Percentiles rank a stretch among this genome's conserved stretches.
These are phyloP conservation scores for Aspergillus quadricinctus DNA, from an alignment of 2,329 filamentous ascomycete genomes.

Conservation along the genomic window DNA sequence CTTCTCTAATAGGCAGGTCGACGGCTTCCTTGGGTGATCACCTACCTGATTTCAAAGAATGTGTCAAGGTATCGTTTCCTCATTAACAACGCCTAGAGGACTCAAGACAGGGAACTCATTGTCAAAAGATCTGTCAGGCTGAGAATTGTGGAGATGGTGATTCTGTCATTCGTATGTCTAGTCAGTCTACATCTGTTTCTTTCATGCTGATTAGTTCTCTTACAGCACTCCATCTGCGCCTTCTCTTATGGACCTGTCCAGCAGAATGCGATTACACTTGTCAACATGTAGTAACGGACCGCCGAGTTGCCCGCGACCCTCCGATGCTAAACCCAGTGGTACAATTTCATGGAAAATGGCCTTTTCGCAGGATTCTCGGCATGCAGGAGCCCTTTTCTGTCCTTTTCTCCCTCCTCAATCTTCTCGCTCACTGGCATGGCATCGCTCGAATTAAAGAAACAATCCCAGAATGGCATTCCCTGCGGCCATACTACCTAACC, in stretches of 20 bases:
- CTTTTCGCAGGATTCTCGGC: constrained; percentile 83
- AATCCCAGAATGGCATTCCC: constrained; percentile 68
- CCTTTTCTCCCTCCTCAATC: constrained; percentile 88
- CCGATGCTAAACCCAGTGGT: constrained; percentile 65
- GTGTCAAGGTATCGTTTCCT: constrained; percentile 63
- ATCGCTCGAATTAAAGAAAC: constrained; percentile 64
- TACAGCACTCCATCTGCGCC: constrained; percentile 73
- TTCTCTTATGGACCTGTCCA: constrained; percentile 88
- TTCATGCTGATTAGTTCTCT: constrained; percentile 9
- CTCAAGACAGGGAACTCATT: constrained; percentile 13
- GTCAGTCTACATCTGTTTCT: constrained; percentile 2
- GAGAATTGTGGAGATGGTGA: constrained; percentile 72
- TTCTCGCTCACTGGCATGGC: constrained; percentile 76
- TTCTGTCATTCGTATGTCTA: constrained; percentile 64
- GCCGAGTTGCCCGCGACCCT: constrained; percentile 61
- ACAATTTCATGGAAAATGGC: constrained; percentile 99
- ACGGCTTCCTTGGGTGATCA: constrained; percentile 77
- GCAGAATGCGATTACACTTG: constrained; percentile 97
- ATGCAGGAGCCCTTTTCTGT: constrained; percentile 95
- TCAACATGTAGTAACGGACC: constrained; percentile 82
- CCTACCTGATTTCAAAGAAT: constrained; percentile 81
- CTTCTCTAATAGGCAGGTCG: constrained; percentile 34
- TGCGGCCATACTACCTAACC: constrained; percentile 73
- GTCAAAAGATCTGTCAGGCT: constrained; percentile 65
- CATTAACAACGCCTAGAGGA: neutral